Evolutionary conservation across 257 asterid species (phyloP).

Genomic region (Solanum phureja): DNA sequence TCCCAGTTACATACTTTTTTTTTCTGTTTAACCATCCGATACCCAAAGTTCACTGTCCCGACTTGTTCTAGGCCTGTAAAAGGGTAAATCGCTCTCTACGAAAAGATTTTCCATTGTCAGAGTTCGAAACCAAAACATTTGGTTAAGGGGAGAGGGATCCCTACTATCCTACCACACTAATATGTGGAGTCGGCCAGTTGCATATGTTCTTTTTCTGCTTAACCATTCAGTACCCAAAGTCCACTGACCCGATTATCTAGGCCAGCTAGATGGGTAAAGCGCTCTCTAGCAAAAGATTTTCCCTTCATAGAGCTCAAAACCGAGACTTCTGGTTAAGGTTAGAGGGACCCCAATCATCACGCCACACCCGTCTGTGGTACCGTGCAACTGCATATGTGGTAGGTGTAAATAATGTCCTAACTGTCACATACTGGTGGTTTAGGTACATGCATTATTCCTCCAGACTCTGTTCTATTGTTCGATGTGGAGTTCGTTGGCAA

Average conservation of each 20-base stretch:
- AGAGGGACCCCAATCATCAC: background rate
- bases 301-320: background rate
- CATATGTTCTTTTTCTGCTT: background rate
- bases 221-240: background rate
- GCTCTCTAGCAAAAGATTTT: background rate
- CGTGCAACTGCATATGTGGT: background rate
- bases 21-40: background rate
- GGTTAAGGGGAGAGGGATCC: background rate
- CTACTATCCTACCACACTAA: background rate
- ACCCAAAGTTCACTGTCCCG: background rate
- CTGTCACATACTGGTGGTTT: background rate
- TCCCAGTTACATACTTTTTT: background rate
- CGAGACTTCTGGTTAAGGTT: background rate
- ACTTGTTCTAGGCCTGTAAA: background rate
- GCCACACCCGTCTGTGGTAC: background rate
- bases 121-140: background rate
- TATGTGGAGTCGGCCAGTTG: background rate
- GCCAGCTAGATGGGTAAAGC: background rate
- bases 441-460: constrained; percentile 90
- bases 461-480: constrained; percentile 70
- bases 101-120: background rate
- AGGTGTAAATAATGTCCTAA: background rate
- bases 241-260: background rate
- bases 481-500: constrained; percentile 85
- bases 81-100: background rate